Conservation (phyloP, 2,329 filamentous ascomycete species). For the Penicillium sp. region DNA sequence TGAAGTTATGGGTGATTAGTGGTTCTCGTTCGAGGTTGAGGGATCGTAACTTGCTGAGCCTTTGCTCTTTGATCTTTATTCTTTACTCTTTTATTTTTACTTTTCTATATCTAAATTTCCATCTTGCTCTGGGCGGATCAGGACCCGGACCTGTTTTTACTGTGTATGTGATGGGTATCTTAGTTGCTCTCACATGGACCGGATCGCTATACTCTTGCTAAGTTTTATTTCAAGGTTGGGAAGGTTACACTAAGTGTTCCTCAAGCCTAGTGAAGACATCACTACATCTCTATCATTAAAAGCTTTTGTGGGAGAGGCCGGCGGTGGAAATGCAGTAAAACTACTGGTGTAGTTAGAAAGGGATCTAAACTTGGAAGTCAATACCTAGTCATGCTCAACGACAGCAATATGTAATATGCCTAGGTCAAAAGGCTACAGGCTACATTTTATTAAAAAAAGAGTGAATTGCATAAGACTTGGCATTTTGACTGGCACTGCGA, state of each 20-base stretch:
- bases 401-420: not conserved
- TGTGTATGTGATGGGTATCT: conserved; percentile 6
- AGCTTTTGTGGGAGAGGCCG: no score
- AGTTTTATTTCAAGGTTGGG: not conserved
- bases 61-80: conserved; percentile 6
- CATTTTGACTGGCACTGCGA: conserved; percentile 18
- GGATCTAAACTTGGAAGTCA: no score
- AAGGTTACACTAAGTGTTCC: not conserved
- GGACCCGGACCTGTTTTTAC: not conserved
- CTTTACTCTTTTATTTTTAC: conserved; percentile 5
- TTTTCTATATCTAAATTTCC: conserved; percentile 15
- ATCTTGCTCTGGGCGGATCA: not conserved
- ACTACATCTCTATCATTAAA: no score
- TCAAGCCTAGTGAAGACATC: not conserved
- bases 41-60: conserved; percentile 19
- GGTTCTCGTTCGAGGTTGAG: not conserved
- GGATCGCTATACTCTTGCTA: not conserved
- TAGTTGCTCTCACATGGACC: not conserved
- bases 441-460: not conserved
- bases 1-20: conserved; percentile 43
- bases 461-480: conserved; percentile 8
- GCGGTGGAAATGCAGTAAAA: no score
- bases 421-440: not conserved
- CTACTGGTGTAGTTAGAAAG: no score
- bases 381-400: no score